Percentiles rank a stretch among this genome's conserved stretches.
phyloP scores from a whole-genome alignment of 805 yeast genomes.

The Dipodascopsis tothii region DNA sequence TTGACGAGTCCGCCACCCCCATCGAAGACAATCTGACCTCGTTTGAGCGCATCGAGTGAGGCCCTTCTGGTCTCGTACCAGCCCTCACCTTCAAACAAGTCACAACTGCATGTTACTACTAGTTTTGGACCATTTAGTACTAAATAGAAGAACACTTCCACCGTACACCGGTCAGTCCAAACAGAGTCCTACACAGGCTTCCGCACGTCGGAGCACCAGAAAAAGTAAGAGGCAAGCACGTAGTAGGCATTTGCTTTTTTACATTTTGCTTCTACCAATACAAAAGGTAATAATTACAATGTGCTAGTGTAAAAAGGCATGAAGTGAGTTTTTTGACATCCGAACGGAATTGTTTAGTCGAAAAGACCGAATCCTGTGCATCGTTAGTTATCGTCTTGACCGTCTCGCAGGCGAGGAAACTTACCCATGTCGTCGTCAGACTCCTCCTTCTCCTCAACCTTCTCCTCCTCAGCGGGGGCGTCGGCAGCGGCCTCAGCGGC shows the following conservation, averaged over 20 bases:
- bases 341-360: constrained; percentile 55
- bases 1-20: constrained; percentile 23
- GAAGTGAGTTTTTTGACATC: constrained; percentile 1
- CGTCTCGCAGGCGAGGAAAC: constrained; percentile 29
- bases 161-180: no score
- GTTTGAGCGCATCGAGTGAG: constrained; percentile 2
- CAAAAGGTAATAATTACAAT: not conserved
- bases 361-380: constrained; percentile 43
- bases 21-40: constrained; percentile 2
- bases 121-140: no score
- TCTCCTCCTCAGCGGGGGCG: constrained; percentile 25
- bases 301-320: not conserved
- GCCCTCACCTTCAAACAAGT: no score
- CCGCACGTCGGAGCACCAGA: no score
- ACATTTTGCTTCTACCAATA: not conserved
- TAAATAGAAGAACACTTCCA: no score
- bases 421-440: constrained; percentile 67
- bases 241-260: not conserved
- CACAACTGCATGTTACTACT: no score
- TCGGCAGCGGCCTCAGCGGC: constrained; percentile 38
- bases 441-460: constrained; percentile 26
- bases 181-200: no score
- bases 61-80: no score
- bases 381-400: no score
- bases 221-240: constrained; percentile 1